Evolutionary conservation across 768 basidiomycete species (phyloP).

Genomic region (Suillus fuscotomentosus): DNA sequence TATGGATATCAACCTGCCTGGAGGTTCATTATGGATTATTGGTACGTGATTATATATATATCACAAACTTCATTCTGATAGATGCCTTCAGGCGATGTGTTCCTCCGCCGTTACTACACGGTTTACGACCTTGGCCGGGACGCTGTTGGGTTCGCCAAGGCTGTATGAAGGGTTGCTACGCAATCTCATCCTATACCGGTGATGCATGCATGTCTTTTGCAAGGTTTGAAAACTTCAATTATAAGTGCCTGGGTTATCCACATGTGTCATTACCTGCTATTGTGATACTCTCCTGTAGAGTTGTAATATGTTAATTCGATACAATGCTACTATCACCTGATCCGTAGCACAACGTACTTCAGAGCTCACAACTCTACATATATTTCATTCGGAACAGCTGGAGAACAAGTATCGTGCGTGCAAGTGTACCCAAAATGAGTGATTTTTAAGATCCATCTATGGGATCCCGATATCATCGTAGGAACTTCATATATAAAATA

Average conservation of each 20-base stretch:
- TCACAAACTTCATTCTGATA: constrained; percentile 9
- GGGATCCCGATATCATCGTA: too few species aligned
- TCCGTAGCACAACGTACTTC: too few species aligned
- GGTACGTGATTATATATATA: constrained; percentile 43
- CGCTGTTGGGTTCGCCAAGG: constrained; percentile 82
- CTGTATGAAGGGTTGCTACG: constrained; percentile 26
- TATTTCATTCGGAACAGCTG: too few species aligned
- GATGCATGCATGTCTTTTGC: neutral
- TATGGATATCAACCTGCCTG: constrained; percentile 83
- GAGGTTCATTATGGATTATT: constrained; percentile 84
- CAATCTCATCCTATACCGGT: neutral
- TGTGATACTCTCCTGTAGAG: neutral
- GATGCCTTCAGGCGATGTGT: constrained; percentile 64
- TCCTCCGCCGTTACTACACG: constrained; percentile 90
- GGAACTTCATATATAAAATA: too few species aligned
- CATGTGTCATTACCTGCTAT: neutral
- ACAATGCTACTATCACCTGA: neutral
- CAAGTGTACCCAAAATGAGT: too few species aligned
- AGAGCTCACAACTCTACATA: too few species aligned
- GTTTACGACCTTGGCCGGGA: constrained; percentile 79
- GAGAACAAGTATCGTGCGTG: too few species aligned
- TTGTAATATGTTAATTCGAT: neutral
- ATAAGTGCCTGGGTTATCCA: neutral
- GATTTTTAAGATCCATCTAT: too few species aligned
- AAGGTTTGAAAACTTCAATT: too few species aligned